A percentile compares a stretch with the other conserved stretches of the same genome.
Evolutionary conservation across 169 alveolate genomes (phyloP).

Genomic region (Cryptosporidium tyzzeri): DNA sequence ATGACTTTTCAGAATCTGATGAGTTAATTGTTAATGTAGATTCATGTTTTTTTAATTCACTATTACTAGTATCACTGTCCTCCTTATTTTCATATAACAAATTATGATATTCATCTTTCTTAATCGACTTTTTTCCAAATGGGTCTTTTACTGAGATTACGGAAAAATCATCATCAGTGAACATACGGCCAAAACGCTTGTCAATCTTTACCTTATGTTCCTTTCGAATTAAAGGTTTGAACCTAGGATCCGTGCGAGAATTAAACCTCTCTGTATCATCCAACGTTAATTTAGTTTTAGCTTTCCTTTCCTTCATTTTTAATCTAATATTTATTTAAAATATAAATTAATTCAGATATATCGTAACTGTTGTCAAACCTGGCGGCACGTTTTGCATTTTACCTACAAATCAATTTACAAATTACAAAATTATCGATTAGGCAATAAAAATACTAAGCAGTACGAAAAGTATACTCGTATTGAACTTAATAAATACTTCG

Average conservation of each 20-base stretch:
- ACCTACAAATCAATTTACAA: too few relatives aligned
- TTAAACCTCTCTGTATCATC: conserved; percentile 13
- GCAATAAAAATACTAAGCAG: neutral
- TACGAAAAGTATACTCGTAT: neutral
- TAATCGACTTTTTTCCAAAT: conserved; percentile 82
- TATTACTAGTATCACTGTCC: conserved; percentile 44
- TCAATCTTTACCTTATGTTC: conserved; percentile 84
- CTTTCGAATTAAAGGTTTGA: conserved; percentile 80
- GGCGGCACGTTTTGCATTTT: neutral
- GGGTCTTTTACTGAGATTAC: conserved; percentile 81
- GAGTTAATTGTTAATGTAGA: neutral
- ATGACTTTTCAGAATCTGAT: conserved; percentile 47
- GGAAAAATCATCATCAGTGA: conserved; percentile 83
- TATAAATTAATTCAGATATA: neutral
- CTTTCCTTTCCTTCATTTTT: neutral
- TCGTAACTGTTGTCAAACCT: neutral
- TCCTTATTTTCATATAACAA: conserved; percentile 61
- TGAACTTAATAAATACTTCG: neutral
- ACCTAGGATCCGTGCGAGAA: conserved; percentile 81
- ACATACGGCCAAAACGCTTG: conserved; percentile 83
- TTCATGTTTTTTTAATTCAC: conserved; percentile 21
- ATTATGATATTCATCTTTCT: conserved; percentile 66
- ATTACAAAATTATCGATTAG: neutral
- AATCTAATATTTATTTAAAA: neutral
- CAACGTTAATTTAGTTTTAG: neutral